Conservation (phyloP, 1,284 basidiomycete genomes). For the Athelia sp. region DNA sequence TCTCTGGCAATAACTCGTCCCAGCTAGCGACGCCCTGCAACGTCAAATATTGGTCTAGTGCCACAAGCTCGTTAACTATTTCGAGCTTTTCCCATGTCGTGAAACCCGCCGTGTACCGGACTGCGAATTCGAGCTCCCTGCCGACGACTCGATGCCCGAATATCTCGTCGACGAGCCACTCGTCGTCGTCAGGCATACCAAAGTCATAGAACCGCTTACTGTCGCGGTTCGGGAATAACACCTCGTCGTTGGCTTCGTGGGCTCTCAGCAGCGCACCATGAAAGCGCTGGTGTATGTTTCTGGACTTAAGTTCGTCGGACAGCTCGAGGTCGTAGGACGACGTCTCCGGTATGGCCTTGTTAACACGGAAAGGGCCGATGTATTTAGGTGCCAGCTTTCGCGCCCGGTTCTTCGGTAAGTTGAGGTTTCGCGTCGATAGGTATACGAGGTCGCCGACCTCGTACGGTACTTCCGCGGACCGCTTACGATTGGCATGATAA, state of each 20-base stretch:
- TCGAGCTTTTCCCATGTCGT: background rate
- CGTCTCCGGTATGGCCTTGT: slow-evolving; percentile 7
- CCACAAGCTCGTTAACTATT: background rate
- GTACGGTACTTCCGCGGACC: slow-evolving; percentile 13
- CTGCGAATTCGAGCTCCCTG: background rate
- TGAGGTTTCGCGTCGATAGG: slow-evolving; percentile 24
- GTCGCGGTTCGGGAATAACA: slow-evolving; percentile 13
- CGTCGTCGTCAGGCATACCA: slow-evolving; percentile 12
- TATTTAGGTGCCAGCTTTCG: slow-evolving; percentile 22
- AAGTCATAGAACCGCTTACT: slow-evolving; percentile 17
- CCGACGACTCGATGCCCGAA: slow-evolving; percentile 12
- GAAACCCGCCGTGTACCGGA: background rate
- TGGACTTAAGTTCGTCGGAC: slow-evolving; percentile 8
- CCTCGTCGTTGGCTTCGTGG: slow-evolving; percentile 11
- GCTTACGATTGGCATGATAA: slow-evolving; percentile 22
- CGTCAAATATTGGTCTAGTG: background rate
- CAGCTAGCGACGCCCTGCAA: background rate
- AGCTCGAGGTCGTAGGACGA: slow-evolving; percentile 15
- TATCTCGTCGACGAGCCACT: slow-evolving; percentile 19
- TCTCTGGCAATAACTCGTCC: too few species aligned
- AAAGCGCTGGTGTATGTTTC: slow-evolving; percentile 12
- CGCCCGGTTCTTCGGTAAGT: slow-evolving; percentile 16
- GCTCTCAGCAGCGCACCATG: slow-evolving; percentile 12
- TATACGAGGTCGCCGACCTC: slow-evolving; percentile 23
- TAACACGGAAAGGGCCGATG: slow-evolving; percentile 24